Evolutionary conservation across 1,284 basidiomycete species (phyloP).

Genomic region (Ganoderma meredithae): DNA sequence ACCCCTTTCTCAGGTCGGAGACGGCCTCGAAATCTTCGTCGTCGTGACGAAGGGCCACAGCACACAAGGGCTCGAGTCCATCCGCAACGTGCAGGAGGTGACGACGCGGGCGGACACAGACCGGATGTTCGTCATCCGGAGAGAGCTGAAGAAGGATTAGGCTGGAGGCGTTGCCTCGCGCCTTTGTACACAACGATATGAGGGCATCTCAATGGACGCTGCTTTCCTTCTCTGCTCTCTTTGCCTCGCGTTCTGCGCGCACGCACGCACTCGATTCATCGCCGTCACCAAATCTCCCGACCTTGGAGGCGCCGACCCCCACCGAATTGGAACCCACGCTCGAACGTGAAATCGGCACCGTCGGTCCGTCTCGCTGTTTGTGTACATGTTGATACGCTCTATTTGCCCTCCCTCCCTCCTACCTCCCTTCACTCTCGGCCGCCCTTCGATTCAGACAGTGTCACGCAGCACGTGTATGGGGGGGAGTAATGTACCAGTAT

Average conservation of each 20-base stretch:
- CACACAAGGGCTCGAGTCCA: conserved; percentile 65
- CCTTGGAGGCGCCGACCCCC: too few relatives aligned
- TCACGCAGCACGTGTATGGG: conserved; percentile 14
- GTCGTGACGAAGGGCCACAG: conserved; percentile 77
- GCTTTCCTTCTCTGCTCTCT: not conserved
- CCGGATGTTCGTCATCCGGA: conserved; percentile 74
- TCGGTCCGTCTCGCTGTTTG: conserved; percentile 5
- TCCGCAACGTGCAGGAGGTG: conserved; percentile 69
- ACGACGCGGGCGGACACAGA: conserved; percentile 66
- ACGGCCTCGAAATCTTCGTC: conserved; percentile 91
- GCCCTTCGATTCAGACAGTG: conserved; percentile 18
- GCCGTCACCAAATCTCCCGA: not conserved
- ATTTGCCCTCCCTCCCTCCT: conserved; percentile 22
- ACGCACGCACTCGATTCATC: not conserved
- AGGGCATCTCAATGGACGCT: conserved; percentile 15
- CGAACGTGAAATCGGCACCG: not conserved
- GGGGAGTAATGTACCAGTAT: conserved; percentile 32
- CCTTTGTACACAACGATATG: not conserved
- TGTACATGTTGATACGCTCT: conserved; percentile 14
- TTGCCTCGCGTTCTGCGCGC: not conserved
- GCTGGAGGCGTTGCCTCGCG: conserved; percentile 7
- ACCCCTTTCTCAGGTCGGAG: conserved; percentile 73
- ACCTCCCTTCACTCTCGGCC: conserved; percentile 4
- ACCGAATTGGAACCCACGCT: not conserved
- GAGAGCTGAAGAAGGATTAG: conserved; percentile 78